A percentile compares a stretch with the other conserved stretches of the same genome.
Conservation (phyloP, 306 rosid species). For the Coriaria nepalensis region DNA sequence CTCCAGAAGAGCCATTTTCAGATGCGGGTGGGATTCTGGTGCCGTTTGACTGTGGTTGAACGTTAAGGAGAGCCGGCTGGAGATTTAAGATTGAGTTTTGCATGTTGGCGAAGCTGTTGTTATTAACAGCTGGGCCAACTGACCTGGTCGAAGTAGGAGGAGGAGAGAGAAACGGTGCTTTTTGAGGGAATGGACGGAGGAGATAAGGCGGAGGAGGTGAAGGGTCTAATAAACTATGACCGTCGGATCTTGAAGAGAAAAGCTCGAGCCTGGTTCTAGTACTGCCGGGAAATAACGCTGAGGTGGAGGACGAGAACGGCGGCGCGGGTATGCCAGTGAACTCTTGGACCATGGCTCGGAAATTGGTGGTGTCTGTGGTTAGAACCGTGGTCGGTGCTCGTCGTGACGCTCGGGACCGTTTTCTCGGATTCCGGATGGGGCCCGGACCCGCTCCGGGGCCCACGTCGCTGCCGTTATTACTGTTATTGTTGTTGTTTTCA, state of each 20-base stretch:
- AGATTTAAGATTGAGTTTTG: conserved; percentile 44
- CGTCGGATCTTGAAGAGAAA: conserved; percentile 21
- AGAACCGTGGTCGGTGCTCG: conserved; percentile 93
- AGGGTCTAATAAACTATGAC: conserved; percentile 20
- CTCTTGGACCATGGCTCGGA: conserved; percentile 99
- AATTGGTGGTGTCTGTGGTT: conserved; percentile 81
- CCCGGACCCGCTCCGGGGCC: background rate
- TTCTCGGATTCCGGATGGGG: conserved; percentile 55
- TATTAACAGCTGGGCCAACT: background rate
- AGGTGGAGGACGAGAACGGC: conserved; percentile 50
- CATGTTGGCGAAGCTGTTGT: conserved; percentile 27
- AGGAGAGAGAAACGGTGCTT: conserved; percentile 20
- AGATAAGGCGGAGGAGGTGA: conserved; percentile 36
- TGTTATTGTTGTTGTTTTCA: conserved; percentile 1
- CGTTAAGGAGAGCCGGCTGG: conserved; percentile 23
- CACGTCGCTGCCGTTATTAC: conserved; percentile 10
- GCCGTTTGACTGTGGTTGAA: too few relatives aligned
- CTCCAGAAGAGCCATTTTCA: conserved; percentile 29
- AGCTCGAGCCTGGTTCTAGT: conserved; percentile 53
- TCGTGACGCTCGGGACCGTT: conserved; percentile 80
- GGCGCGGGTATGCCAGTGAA: conserved; percentile 95
- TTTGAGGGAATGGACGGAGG: conserved; percentile 70
- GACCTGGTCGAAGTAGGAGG: conserved; percentile 13
- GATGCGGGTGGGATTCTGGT: conserved; percentile 14
- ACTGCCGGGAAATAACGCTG: conserved; percentile 18